phyloP scores from a whole-genome alignment of 768 basidiomycete genomes.

The Neoboletus brunneissimus region DNA sequence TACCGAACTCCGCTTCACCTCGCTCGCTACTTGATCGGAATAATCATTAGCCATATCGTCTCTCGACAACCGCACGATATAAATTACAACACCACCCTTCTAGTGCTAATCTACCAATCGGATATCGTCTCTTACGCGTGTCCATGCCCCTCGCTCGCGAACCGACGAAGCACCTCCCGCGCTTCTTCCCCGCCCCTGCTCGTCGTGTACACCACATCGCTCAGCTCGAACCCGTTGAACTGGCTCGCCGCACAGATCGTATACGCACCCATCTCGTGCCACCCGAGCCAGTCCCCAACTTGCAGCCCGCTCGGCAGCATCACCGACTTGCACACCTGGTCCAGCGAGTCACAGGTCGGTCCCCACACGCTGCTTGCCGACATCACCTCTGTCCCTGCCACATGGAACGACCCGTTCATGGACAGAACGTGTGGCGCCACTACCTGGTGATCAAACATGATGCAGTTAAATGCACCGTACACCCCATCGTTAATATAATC shows the following conservation, averaged over 20 bases:
- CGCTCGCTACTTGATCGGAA: background rate
- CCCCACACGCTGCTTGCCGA: slow-evolving; percentile 86
- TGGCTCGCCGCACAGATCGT: slow-evolving; percentile 96
- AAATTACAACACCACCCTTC: slow-evolving; percentile 9
- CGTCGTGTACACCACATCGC: slow-evolving; percentile 75
- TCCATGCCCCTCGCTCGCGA: slow-evolving; percentile 44
- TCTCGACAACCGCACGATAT: slow-evolving; percentile 3
- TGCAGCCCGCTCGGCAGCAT: slow-evolving; percentile 64
- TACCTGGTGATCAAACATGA: slow-evolving; percentile 94
- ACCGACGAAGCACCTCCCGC: slow-evolving; percentile 47
- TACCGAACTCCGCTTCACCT: background rate
- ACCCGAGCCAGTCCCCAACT: slow-evolving; percentile 98
- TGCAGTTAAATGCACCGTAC: slow-evolving; percentile 96
- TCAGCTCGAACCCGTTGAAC: slow-evolving; percentile 89
- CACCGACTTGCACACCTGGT: slow-evolving; percentile 73
- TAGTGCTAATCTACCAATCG: background rate
- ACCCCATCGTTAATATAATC: slow-evolving; percentile 99
- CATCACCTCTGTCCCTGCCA: slow-evolving; percentile 38
- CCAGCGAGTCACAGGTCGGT: slow-evolving; percentile 97
- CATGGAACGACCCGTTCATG: slow-evolving; percentile 58
- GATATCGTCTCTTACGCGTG: slow-evolving; percentile 18
- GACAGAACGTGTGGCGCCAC: slow-evolving; percentile 83
- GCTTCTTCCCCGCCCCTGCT: slow-evolving; percentile 57
- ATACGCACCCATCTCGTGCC: slow-evolving; percentile 98
- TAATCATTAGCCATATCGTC: slow-evolving; percentile 14